phyloP scores from a whole-genome alignment of 768 basidiomycete genomes.

The Russula olivacea region DNA sequence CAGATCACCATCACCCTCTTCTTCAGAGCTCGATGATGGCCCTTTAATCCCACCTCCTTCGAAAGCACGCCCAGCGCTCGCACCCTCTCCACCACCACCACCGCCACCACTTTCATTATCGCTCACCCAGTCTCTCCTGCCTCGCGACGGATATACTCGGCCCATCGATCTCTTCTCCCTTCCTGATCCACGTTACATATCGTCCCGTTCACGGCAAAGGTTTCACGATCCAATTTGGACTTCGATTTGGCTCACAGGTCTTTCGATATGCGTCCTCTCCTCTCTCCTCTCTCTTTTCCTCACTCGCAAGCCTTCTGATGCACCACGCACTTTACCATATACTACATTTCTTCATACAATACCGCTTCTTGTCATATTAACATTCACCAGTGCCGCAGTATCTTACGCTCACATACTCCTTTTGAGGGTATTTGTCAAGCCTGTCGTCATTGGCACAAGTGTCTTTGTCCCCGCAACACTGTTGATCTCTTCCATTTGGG shows the following conservation, averaged over 20 bases:
- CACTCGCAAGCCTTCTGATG: constrained; percentile 38
- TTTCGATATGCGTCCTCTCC: constrained; percentile 55
- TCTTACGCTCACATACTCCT: constrained; percentile 74
- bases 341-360: constrained; percentile 71
- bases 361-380: constrained; percentile 68
- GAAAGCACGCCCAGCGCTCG: constrained; percentile 32
- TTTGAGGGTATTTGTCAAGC: constrained; percentile 74
- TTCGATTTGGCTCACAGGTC: constrained; percentile 53
- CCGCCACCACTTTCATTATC: constrained; percentile 49
- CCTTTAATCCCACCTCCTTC: constrained; percentile 44
- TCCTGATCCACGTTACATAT: constrained; percentile 68
- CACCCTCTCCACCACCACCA: constrained; percentile 43
- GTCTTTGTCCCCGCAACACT: constrained; percentile 71
- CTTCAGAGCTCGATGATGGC: constrained; percentile 37
- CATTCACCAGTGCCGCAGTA: constrained; percentile 59
- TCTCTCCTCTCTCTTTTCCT: constrained; percentile 62
- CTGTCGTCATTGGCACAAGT: constrained; percentile 73
- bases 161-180: constrained; percentile 68
- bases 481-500: constrained; percentile 71
- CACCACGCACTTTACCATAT: constrained; percentile 45
- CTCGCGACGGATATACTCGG: constrained; percentile 59
- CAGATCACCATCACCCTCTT: constrained; percentile 40
- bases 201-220: constrained; percentile 52
- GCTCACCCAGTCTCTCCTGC: constrained; percentile 74
- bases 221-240: constrained; percentile 74